phyloP scores from a whole-genome alignment of 371 early-diverging fungal genomes.

The Mucor lusitanicus region DNA sequence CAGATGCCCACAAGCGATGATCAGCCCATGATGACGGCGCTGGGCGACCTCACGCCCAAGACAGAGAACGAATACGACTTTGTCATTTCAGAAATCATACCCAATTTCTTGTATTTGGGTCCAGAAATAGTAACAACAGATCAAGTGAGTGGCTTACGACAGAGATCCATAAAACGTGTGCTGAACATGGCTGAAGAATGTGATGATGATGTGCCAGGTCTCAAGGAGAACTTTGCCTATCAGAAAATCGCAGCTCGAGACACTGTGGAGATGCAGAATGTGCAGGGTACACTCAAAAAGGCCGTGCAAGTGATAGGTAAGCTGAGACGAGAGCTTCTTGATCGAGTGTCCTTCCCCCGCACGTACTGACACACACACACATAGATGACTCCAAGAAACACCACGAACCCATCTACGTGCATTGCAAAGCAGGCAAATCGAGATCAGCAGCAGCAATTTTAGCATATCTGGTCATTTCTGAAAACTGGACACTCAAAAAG shows the following conservation, averaged over 20 bases:
- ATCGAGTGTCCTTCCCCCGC: too few relatives aligned
- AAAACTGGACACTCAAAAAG: conserved; percentile 70
- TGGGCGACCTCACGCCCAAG: conserved; percentile 25
- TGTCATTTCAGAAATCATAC: conserved; percentile 60
- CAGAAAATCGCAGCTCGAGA: conserved; percentile 62
- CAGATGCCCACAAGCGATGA: conserved; percentile 1
- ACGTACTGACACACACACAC: too few relatives aligned
- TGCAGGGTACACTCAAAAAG: conserved; percentile 49
- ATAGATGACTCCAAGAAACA: conserved; percentile 47
- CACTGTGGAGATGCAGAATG: conserved; percentile 62
- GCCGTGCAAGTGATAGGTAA: conserved; percentile 64
- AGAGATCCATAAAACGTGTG: conserved; percentile 49
- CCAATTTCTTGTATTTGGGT: conserved; percentile 61
- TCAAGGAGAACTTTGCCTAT: conserved; percentile 43
- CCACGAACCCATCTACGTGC: conserved; percentile 73
- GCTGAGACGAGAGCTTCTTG: too few relatives aligned
- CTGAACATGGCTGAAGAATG: conserved; percentile 71
- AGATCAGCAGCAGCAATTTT: conserved; percentile 81
- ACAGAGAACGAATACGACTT: conserved; percentile 39
- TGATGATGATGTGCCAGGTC: conserved; percentile 58
- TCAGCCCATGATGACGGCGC: not conserved
- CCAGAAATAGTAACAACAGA: conserved; percentile 54
- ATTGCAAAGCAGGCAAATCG: conserved; percentile 86
- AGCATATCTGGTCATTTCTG: conserved; percentile 70
- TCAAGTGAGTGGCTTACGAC: conserved; percentile 41